These are phyloP conservation scores for Sporothrix mexicana DNA, from an alignment of 2,329 filamentous ascomycete species.

Conservation along the genomic window DNA sequence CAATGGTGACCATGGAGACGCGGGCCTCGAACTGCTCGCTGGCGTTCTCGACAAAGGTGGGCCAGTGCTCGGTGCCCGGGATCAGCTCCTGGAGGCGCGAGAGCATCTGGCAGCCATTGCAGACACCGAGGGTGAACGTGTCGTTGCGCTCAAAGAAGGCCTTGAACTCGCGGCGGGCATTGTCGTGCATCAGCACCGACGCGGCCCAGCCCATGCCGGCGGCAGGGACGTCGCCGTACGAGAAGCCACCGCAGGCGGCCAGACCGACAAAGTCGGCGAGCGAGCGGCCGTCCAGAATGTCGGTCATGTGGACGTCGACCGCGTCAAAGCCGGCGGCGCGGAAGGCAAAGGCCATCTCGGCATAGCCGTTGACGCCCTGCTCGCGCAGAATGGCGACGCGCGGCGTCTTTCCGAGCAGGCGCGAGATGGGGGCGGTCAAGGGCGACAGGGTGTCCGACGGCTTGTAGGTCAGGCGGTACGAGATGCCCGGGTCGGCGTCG, in stretches of 20 bases:
- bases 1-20: conserved; percentile 79
- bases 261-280: conserved; percentile 84
- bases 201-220: conserved; percentile 98
- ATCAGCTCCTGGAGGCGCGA: conserved; percentile 83
- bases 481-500: conserved; percentile 78
- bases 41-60: conserved; percentile 81
- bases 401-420: conserved; percentile 63
- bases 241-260: conserved; percentile 96
- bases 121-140: conserved; percentile 92
- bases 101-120: conserved; percentile 97
- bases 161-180: conserved; percentile 76
- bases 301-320: conserved; percentile 96
- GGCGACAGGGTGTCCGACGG: conserved; percentile 79
- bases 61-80: conserved; percentile 83
- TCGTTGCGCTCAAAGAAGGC: conserved; percentile 85
- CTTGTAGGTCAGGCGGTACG: conserved; percentile 81
- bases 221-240: conserved; percentile 78
- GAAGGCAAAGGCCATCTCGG: conserved; percentile 99
- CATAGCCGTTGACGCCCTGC: conserved; percentile 92
- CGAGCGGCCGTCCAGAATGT: conserved; percentile 79
- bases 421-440: conserved; percentile 65
- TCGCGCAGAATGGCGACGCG: conserved; percentile 92
- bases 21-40: conserved; percentile 91
- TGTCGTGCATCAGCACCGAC: conserved; percentile 84
- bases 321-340: conserved; percentile 87